Evolutionary conservation across 169 alveolate genomes (phyloP).

Genomic region (Babesia ovata): DNA sequence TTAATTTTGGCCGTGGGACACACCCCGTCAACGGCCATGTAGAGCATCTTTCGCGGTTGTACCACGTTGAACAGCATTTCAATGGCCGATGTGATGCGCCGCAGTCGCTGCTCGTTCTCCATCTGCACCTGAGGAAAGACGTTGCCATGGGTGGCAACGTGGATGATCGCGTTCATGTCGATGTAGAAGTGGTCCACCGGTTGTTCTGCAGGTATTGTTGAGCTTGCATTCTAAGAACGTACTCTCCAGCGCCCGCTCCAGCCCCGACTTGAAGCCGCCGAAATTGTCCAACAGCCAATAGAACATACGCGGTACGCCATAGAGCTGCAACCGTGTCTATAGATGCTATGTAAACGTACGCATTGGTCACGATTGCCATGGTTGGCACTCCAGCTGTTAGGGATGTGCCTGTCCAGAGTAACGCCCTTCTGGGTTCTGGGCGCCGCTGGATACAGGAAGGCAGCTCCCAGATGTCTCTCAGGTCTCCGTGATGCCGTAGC

Average conservation of each 20-base stretch:
- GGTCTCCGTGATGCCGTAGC: background rate
- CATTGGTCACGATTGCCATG: background rate
- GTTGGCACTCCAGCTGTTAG: background rate
- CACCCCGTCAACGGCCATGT: constrained; percentile 98
- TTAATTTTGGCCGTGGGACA: constrained; percentile 99
- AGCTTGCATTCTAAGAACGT: background rate
- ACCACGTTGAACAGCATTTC: constrained; percentile 74
- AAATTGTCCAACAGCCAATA: constrained; percentile 64
- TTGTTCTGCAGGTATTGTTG: constrained; percentile 1
- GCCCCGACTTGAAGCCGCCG: constrained; percentile 28
- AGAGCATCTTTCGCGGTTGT: constrained; percentile 92
- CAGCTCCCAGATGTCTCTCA: background rate
- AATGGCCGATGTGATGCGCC: constrained; percentile 58
- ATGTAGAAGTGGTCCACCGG: constrained; percentile 63
- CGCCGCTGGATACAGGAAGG: constrained; percentile 21
- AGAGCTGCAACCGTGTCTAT: constrained; percentile 10
- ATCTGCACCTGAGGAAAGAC: constrained; percentile 38
- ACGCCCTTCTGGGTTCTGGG: background rate
- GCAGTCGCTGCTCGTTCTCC: constrained; percentile 62
- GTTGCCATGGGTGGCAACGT: constrained; percentile 70
- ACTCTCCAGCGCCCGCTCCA: constrained; percentile 36
- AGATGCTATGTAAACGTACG: background rate
- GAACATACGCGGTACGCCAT: constrained; percentile 66
- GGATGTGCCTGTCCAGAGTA: background rate
- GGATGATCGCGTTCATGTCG: constrained; percentile 67